Conservation (phyloP, 352 stramenopile genomes). For the Aphanomyces euteiches region DNA sequence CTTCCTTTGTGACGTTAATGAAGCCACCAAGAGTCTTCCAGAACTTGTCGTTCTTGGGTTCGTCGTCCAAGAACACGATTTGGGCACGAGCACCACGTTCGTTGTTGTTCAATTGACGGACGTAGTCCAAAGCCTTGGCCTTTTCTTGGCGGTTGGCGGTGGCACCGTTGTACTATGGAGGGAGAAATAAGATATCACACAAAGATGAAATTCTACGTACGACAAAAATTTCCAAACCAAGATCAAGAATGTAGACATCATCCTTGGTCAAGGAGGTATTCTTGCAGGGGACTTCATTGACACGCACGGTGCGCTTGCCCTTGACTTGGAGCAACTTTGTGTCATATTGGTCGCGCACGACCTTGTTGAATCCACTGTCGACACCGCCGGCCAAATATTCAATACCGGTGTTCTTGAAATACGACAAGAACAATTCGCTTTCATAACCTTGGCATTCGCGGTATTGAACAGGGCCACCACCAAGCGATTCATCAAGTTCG, state of each 20-base stretch:
- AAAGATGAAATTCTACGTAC: slow-evolving; percentile 11
- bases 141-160: slow-evolving; percentile 86
- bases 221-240: slow-evolving; percentile 89
- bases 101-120: slow-evolving; percentile 84
- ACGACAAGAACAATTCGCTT: slow-evolving; percentile 89
- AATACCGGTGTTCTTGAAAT: slow-evolving; percentile 90
- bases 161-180: slow-evolving; percentile 54
- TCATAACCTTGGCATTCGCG: slow-evolving; percentile 78
- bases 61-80: slow-evolving; percentile 86
- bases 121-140: slow-evolving; percentile 85
- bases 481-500: slow-evolving; percentile 93
- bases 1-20: slow-evolving; percentile 56
- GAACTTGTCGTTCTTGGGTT: slow-evolving; percentile 87
- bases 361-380: slow-evolving; percentile 89
- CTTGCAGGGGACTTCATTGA: slow-evolving; percentile 80
- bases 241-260: slow-evolving; percentile 94
- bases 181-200: slow-evolving; percentile 1
- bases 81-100: slow-evolving; percentile 71
- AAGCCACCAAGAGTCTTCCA: slow-evolving; percentile 90
- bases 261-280: slow-evolving; percentile 86
- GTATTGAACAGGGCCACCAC: slow-evolving; percentile 90
- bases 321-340: slow-evolving; percentile 89
- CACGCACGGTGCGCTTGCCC: slow-evolving; percentile 82
- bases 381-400: slow-evolving; percentile 92
- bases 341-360: slow-evolving; percentile 86